Evolutionary conservation across 495 filamentous ascomycete species (phyloP), one percentile per base, ranked within the genome.

Genomic region (Penicillium subrubescens): DNA sequence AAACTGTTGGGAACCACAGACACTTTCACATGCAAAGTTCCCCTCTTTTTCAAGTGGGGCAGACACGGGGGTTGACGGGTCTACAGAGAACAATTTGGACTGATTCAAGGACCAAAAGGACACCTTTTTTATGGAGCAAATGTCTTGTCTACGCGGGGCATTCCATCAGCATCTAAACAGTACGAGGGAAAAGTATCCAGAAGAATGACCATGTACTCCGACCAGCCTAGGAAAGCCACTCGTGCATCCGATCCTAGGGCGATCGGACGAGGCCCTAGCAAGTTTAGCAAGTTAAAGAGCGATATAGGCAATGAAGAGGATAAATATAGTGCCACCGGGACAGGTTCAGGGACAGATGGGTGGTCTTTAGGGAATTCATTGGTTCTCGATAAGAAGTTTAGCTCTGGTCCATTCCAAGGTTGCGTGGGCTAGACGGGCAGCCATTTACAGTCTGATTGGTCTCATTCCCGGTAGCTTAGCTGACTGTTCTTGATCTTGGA

Each of bases 21-120:
- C 29, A 67, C 41, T 54, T 69, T 68, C 67, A 64, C 62, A 64
- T 64, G 62, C 62, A 44, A 64, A 64, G n/a, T 64, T 39, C 46
- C 44, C 43, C 46, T 48, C 52, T 48, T 25, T 51, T 15, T n/a
- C 10, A 62, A 48, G 62, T 64, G 62, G 62, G 56, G 62, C 55
- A 56, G 53, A 19, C 10, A 39, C 55, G 46, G 62, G 46, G 39
- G 14, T 34, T 46, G 21, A 64, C 62, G 46, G 39, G 14, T 34
- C 56, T 33, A 64, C 62, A 56, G 55, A 51, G 62, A 64, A 53
- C 17, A 21, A 21, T 33, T 37, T 37, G 41, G 4, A 57, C n/a
- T 3, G 48, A 52, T 52, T 52, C 25, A 27, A 27, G 25, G 4
- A 27, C 25, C 1, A 27, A 27, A 27, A 12, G 35, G 35, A 4